phyloP scores from a whole-genome alignment of 2,329 filamentous ascomycete genomes.

The Fusarium algeriense region DNA sequence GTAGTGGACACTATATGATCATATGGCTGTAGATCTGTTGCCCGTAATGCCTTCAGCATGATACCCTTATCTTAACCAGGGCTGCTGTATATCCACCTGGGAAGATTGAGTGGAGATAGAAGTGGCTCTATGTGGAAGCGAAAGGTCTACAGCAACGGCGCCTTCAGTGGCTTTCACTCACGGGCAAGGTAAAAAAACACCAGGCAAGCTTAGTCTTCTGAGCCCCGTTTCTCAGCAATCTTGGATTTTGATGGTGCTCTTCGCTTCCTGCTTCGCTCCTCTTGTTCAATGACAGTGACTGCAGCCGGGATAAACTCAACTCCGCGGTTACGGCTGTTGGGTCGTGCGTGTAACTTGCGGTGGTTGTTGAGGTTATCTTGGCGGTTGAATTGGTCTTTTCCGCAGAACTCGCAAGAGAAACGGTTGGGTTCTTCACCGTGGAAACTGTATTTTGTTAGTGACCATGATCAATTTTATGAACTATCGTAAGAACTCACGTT shows the following conservation, averaged over 20 bases:
- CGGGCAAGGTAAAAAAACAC: too few relatives aligned
- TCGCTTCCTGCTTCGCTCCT: slow-evolving; percentile 56
- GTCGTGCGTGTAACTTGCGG: slow-evolving; percentile 56
- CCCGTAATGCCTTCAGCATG: too few relatives aligned
- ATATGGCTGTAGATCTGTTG: too few relatives aligned
- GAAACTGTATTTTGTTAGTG: slow-evolving; percentile 41
- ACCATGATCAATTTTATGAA: background rate
- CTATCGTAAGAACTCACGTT: slow-evolving; percentile 57
- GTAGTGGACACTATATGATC: too few relatives aligned
- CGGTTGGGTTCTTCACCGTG: slow-evolving; percentile 56
- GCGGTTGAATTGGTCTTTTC: slow-evolving; percentile 57
- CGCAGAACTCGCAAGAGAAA: slow-evolving; percentile 58
- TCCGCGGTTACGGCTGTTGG: slow-evolving; percentile 56
- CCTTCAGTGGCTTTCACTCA: too few relatives aligned
- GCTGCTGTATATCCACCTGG: too few relatives aligned
- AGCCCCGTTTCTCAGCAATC: slow-evolving; percentile 49
- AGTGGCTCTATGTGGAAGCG: too few relatives aligned
- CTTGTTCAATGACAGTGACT: slow-evolving; percentile 56
- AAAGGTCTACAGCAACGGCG: too few relatives aligned
- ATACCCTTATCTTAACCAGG: too few relatives aligned
- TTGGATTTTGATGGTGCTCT: slow-evolving; percentile 55
- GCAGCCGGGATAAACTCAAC: slow-evolving; percentile 57
- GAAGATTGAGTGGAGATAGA: too few relatives aligned
- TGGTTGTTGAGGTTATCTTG: slow-evolving; percentile 59
- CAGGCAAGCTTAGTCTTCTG: slow-evolving; percentile 48